Conservation (phyloP, 257 asterid species). For the Rubia yunnanensis region DNA sequence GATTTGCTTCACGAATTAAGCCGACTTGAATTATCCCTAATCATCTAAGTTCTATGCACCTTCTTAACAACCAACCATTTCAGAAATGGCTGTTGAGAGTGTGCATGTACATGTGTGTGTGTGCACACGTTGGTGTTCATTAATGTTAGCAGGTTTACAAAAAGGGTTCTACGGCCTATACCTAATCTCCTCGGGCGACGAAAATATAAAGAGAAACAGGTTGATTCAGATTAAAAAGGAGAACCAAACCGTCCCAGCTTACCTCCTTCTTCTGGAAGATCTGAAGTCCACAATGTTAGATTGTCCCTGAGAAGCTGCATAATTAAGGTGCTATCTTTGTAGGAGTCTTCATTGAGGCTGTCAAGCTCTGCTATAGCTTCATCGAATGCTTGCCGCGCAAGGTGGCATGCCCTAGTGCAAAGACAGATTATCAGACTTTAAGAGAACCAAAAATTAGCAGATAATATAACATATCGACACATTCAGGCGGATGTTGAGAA, state of each 20-base stretch:
- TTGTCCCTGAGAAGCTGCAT: conserved; percentile 79
- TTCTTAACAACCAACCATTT: background rate
- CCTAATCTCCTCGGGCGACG: background rate
- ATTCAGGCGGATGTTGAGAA: background rate
- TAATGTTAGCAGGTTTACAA: background rate
- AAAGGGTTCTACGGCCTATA: background rate
- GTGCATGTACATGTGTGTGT: no score
- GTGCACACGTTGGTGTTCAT: background rate
- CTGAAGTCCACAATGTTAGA: conserved; percentile 65
- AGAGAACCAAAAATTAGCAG: background rate
- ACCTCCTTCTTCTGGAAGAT: conserved; percentile 74
- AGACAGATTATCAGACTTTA: conserved; percentile 2
- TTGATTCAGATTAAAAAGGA: background rate
- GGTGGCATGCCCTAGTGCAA: conserved; percentile 63
- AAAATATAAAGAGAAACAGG: background rate
- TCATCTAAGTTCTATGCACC: background rate
- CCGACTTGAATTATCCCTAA: background rate
- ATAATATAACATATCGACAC: background rate
- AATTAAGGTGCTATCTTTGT: conserved; percentile 73
- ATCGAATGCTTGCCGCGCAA: conserved; percentile 53
- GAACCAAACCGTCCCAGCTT: background rate
- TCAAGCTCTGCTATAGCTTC: conserved; percentile 74
- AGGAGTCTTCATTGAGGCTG: conserved; percentile 63
- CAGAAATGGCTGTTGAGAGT: background rate
- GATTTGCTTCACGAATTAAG: background rate